These are phyloP conservation scores for Quercus lobata DNA, from an alignment of 331 rosid species.

Conservation along the genomic window DNA sequence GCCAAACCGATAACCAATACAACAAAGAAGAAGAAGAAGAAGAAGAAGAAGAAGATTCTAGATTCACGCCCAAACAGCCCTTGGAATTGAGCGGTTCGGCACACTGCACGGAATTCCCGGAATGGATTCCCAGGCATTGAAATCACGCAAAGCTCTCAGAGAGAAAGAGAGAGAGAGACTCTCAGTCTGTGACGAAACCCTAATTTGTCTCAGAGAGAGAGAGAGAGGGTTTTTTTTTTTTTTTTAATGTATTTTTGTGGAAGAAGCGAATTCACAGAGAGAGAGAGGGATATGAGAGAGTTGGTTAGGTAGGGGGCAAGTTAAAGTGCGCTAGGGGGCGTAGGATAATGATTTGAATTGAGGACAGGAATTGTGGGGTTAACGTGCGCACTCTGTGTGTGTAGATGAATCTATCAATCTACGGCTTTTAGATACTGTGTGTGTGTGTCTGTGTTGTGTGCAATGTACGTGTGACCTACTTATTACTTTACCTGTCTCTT, in stretches of 20 bases:
- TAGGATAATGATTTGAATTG: conserved; percentile 1
- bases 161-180: background rate
- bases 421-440: background rate
- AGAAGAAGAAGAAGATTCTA: conserved; percentile 21
- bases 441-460: background rate
- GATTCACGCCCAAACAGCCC: conserved; percentile 38
- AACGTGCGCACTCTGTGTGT: conserved; percentile 23
- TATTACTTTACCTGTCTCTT: background rate
- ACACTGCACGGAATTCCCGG: conserved; percentile 41
- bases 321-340: conserved; percentile 42
- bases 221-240: conserved; percentile 1
- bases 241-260: too few species aligned
- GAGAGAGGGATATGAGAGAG: conserved; percentile 43
- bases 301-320: conserved; percentile 37
- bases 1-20: conserved; percentile 13
- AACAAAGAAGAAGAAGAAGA: conserved; percentile 30
- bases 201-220: conserved; percentile 36
- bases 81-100: conserved; percentile 36
- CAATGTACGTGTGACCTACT: background rate
- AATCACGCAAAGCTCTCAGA: conserved; percentile 11
- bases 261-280: background rate
- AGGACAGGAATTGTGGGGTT: conserved; percentile 12
- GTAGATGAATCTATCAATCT: background rate
- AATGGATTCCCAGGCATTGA: conserved; percentile 94
- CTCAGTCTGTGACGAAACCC: conserved; percentile 43